Evolutionary conservation across 306 rosid species (phyloP).

Genomic region (Cicer arietinum): DNA sequence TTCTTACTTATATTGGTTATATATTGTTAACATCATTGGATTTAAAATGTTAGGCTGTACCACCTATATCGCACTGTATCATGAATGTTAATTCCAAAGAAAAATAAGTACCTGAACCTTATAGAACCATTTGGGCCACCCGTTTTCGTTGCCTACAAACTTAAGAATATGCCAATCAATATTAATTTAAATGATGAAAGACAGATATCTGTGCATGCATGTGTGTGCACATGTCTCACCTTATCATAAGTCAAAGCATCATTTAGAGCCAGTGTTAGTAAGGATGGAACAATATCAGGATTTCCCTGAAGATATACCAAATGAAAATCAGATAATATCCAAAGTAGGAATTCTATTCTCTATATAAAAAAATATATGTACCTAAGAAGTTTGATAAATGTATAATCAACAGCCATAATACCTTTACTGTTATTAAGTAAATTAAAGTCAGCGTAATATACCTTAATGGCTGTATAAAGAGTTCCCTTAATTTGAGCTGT

Average conservation of each 20-base stretch:
- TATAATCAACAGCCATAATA: slow-evolving; percentile 31
- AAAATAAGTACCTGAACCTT: slow-evolving; percentile 76
- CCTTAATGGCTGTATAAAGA: slow-evolving; percentile 71
- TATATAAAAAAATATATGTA: slow-evolving; percentile 2
- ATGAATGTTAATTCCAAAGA: slow-evolving; percentile 28
- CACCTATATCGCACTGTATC: not conserved
- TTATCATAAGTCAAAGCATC: slow-evolving; percentile 89
- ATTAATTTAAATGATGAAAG: slow-evolving; percentile 35
- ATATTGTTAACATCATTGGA: slow-evolving; percentile 26
- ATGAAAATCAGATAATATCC: slow-evolving; percentile 26
- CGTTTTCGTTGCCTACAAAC: slow-evolving; percentile 89
- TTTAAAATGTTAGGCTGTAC: slow-evolving; percentile 17
- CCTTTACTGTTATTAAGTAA: slow-evolving; percentile 7
- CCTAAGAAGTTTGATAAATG: not conserved
- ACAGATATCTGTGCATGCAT: not conserved
- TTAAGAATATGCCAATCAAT: slow-evolving; percentile 51
- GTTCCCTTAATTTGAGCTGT: slow-evolving; percentile 79
- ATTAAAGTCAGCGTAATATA: slow-evolving; percentile 35
- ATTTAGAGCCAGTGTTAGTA: slow-evolving; percentile 78
- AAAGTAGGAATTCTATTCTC: slow-evolving; percentile 7
- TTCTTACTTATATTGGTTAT: not conserved
- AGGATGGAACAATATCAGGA: slow-evolving; percentile 70
- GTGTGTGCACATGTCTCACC: slow-evolving; percentile 55
- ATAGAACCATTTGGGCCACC: slow-evolving; percentile 98
- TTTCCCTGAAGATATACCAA: slow-evolving; percentile 63